Percentiles rank a stretch among this genome's conserved stretches.
Conservation (phyloP, 2,329 filamentous ascomycete genomes). For the Neonectria coccinea region DNA sequence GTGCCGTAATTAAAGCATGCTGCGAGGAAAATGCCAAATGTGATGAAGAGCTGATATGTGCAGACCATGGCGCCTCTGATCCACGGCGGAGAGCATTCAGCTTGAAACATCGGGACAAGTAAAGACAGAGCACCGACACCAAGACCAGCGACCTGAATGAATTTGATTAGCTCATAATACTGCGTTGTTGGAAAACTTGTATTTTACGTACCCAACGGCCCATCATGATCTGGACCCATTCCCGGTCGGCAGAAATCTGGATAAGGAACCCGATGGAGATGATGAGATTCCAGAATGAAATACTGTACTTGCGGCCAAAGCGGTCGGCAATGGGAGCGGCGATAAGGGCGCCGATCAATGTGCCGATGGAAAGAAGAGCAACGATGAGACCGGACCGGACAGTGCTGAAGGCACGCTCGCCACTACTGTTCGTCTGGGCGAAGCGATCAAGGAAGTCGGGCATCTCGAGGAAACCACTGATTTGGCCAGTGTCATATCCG, state of each 20-base stretch:
- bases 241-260: conserved; percentile 65
- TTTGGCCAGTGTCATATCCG: conserved; percentile 65
- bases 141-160: conserved; percentile 65
- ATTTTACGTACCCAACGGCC: conserved; percentile 62
- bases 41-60: conserved; percentile 79
- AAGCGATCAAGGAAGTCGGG: conserved; percentile 66
- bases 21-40: conserved; percentile 72
- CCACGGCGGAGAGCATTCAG: conserved; percentile 75
- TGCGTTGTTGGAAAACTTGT: neutral
- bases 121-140: conserved; percentile 75
- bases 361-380: conserved; percentile 69
- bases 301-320: conserved; percentile 72
- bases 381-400: conserved; percentile 70
- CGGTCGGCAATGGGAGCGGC: conserved; percentile 74
- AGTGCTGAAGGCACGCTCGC: conserved; percentile 60
- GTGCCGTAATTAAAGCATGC: conserved; percentile 74
- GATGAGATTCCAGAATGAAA: conserved; percentile 70
- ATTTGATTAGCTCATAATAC: neutral
- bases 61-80: conserved; percentile 74
- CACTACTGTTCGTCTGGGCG: conserved; percentile 54
- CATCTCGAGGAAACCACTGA: conserved; percentile 69
- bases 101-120: conserved; percentile 78
- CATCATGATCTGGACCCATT: conserved; percentile 75
- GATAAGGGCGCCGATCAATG: conserved; percentile 68
- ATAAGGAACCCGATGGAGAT: conserved; percentile 76